Percentiles rank a stretch among this genome's conserved stretches.
Conservation (phyloP, 495 filamentous ascomycete genomes). For the Talaromyces wortmannii region DNA sequence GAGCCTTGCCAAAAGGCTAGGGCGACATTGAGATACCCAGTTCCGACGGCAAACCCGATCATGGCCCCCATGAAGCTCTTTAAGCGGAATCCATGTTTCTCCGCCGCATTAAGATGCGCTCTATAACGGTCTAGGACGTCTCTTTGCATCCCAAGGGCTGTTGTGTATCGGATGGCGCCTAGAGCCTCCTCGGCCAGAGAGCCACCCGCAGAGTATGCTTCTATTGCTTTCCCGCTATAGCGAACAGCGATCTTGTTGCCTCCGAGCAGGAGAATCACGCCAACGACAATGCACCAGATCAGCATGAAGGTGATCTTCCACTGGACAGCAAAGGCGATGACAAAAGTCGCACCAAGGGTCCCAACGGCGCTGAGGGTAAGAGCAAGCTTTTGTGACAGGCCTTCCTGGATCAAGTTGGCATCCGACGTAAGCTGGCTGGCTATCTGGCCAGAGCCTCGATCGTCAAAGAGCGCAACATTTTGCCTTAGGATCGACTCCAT, state of each 20-base stretch:
- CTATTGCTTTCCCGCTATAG: neutral
- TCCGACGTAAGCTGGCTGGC: slow-evolving; percentile 6
- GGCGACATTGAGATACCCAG: slow-evolving; percentile 10
- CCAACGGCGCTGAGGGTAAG: slow-evolving; percentile 16
- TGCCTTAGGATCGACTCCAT: slow-evolving; percentile 7
- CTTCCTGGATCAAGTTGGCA: slow-evolving; percentile 20
- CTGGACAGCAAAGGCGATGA: slow-evolving; percentile 20
- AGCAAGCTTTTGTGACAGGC: slow-evolving; percentile 23
- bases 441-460: slow-evolving; percentile 2
- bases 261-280: slow-evolving; percentile 2
- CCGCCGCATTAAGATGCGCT: slow-evolving; percentile 2
- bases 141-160: slow-evolving; percentile 8
- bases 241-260: neutral
- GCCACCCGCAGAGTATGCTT: slow-evolving; percentile 39
- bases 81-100: slow-evolving; percentile 2
- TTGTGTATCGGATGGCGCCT: slow-evolving; percentile 2
- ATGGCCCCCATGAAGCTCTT: slow-evolving; percentile 1
- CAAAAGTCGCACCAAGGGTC: slow-evolving; percentile 22
- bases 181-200: slow-evolving; percentile 13
- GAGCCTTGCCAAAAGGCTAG: slow-evolving; percentile 19
- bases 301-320: slow-evolving; percentile 25
- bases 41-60: neutral
- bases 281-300: slow-evolving; percentile 6
- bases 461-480: slow-evolving; percentile 9
- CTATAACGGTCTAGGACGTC: slow-evolving; percentile 6